Evolutionary conservation across 371 early-diverging fungal species (phyloP).

Genomic region (Zychaea mexicana): DNA sequence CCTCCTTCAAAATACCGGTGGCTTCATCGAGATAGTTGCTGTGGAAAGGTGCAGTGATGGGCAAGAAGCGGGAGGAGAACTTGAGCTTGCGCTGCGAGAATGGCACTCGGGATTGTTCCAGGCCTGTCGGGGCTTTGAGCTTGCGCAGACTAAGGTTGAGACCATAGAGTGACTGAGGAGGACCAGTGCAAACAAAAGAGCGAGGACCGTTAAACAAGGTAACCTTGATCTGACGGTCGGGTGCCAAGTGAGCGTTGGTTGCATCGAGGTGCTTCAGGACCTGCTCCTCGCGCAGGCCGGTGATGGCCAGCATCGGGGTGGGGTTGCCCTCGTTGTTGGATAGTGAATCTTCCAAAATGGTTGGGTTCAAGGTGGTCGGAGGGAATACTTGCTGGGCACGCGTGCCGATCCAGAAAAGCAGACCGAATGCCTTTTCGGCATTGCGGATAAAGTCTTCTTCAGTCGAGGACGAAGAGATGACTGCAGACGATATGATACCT

Average conservation of each 20-base stretch:
- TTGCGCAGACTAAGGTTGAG: conserved; percentile 87
- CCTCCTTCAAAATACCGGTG: conserved; percentile 61
- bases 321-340: conserved; percentile 91
- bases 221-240: conserved; percentile 79
- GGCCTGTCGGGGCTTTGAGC: conserved; percentile 79
- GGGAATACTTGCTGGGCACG: conserved; percentile 89
- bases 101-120: conserved; percentile 88
- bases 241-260: conserved; percentile 84
- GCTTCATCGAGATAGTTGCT: conserved; percentile 71
- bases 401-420: conserved; percentile 92
- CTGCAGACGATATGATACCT: conserved; percentile 91
- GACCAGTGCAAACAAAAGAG: conserved; percentile 85
- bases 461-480: conserved; percentile 82
- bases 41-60: conserved; percentile 94
- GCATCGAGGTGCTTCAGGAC: conserved; percentile 81
- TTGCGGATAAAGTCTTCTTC: conserved; percentile 81
- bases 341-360: conserved; percentile 86
- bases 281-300: conserved; percentile 75
- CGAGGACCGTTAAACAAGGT: conserved; percentile 89
- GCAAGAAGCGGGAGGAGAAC: conserved; percentile 85
- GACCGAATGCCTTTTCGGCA: conserved; percentile 84
- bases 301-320: conserved; percentile 92
- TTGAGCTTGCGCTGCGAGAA: conserved; percentile 85
- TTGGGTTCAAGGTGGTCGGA: conserved; percentile 85
- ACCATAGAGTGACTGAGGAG: conserved; percentile 89